phyloP scores from a whole-genome alignment of 176 grass and related monocot species.

The Carex parvula region DNA sequence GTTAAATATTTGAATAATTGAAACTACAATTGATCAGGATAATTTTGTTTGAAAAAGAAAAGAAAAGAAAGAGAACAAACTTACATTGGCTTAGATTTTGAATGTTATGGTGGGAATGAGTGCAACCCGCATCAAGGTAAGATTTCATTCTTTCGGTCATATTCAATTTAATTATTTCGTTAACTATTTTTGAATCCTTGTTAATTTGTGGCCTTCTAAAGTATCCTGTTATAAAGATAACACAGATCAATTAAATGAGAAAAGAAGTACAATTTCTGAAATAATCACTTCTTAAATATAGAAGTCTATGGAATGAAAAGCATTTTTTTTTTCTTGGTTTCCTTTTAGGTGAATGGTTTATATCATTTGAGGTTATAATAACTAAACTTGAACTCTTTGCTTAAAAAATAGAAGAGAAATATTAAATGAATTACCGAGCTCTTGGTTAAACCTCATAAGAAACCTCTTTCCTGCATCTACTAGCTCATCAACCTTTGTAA shows the following conservation, averaged over 20 bases:
- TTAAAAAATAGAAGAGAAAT: neutral
- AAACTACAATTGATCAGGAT: neutral
- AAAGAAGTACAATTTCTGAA: neutral
- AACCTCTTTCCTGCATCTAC: constrained; percentile 45
- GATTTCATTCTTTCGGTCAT: constrained; percentile 49
- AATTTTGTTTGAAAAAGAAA: neutral
- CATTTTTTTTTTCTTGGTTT: neutral
- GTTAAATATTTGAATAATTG: constrained; percentile 10
- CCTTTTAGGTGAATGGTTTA: neutral
- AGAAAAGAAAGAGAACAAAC: constrained; percentile 6
- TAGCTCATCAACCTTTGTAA: constrained; percentile 50
- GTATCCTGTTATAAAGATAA: constrained; percentile 33
- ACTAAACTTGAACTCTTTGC: too few relatives aligned
- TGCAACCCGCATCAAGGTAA: constrained; percentile 55
- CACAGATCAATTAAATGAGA: neutral
- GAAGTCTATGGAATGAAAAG: neutral
- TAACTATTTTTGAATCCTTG: constrained; percentile 25
- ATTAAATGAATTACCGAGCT: constrained; percentile 38
- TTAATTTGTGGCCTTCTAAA: constrained; percentile 35
- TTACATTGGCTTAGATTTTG: constrained; percentile 61
- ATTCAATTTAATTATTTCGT: constrained; percentile 48
- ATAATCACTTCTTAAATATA: neutral
- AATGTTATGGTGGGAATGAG: constrained; percentile 27
- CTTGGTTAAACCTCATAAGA: constrained; percentile 38
- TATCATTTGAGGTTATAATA: neutral